Conservation (phyloP, 2,329 filamentous ascomycete species). For the Colletotrichum ledebouriae region DNA sequence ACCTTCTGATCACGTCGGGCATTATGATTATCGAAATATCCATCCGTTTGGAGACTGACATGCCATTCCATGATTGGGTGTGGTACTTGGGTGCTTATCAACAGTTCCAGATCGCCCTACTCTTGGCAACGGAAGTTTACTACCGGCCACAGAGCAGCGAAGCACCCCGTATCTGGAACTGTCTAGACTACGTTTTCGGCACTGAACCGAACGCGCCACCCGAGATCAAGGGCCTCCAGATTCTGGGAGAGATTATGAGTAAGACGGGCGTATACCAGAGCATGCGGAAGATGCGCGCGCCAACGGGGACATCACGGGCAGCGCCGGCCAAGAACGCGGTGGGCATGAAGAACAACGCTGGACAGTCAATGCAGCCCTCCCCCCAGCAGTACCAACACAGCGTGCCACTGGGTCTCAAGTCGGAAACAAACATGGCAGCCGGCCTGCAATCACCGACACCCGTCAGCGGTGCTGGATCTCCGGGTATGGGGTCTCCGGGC, state of each 20-base stretch:
- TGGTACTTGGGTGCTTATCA: slow-evolving; percentile 81
- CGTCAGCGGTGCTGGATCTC: slow-evolving; percentile 23
- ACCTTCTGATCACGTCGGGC: slow-evolving; percentile 74
- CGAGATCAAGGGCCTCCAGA: slow-evolving; percentile 69
- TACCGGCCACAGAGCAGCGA: slow-evolving; percentile 68
- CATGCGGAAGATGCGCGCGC: slow-evolving; percentile 70
- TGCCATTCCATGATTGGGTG: slow-evolving; percentile 67
- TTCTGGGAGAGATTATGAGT: slow-evolving; percentile 73
- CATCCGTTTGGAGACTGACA: slow-evolving; percentile 60
- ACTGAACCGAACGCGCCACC: slow-evolving; percentile 65
- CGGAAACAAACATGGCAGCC: slow-evolving; percentile 28
- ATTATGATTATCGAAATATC: slow-evolving; percentile 64
- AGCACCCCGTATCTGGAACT: slow-evolving; percentile 76
- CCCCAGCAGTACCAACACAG: slow-evolving; percentile 37
- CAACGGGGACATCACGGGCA: slow-evolving; percentile 58
- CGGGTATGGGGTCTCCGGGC: slow-evolving; percentile 37
- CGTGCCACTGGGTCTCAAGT: slow-evolving; percentile 41
- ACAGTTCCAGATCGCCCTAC: slow-evolving; percentile 78
- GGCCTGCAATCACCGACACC: slow-evolving; percentile 27
- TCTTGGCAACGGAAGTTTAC: slow-evolving; percentile 77
- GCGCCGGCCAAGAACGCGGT: slow-evolving; percentile 54
- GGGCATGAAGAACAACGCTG: slow-evolving; percentile 44
- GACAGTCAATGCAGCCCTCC: slow-evolving; percentile 38
- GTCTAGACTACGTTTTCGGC: slow-evolving; percentile 79
- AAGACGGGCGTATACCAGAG: slow-evolving; percentile 71